Base-by-base conservation (phyloP, 768 basidiomycete species). In the Arthromyces matolae region DNA sequence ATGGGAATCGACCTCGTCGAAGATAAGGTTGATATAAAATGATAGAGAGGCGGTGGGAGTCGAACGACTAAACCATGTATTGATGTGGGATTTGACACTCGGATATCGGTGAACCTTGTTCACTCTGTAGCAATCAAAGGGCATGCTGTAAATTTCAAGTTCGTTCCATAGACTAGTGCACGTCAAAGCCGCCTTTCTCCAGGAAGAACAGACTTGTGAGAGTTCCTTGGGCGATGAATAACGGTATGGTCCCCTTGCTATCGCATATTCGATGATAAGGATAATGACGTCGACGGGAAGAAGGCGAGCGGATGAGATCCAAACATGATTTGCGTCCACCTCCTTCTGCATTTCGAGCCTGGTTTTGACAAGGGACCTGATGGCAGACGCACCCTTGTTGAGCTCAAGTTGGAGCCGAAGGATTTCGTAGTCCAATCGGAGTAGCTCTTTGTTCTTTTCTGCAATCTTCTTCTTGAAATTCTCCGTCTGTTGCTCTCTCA, bases 381-480 rank as follows among this genome's bases (percentile, higher is more conserved):
- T 37, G 18, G 10, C 9, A 1, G 8, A 10, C 16, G 37, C 12
- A 5, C 12, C 16, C 20, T 35, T 14, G 16, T 45, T 45, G 8
- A 36, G 38, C 42, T 34, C 38, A 8, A 44, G 32, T 23, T 50
- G 42, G 38, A 50, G 42, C 12, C 28, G 37, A 24, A 44, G 22
- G 20, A 44, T 31, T 8, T 39, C 37, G 10, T 44, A 22, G 13
- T 50, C 49, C 18, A 44, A 19, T 5, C 22, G 42, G 4, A 36
- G 24, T 7, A 45, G 12, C 16, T 44, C 35, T 5, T 13, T 7
- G 13, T 37, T 44, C 29, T 20, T 35, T 18, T 14, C 18, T 6
- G n/a, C 47, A 10, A 49, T 12, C 8, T 27, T 22, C 6, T 40
- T 16, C 12, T 18, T 27, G 25, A 24, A 3, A 22, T 25, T 16